Conservation (phyloP, 1,139 yeast species). For the Hansenula lynferdii region DNA sequence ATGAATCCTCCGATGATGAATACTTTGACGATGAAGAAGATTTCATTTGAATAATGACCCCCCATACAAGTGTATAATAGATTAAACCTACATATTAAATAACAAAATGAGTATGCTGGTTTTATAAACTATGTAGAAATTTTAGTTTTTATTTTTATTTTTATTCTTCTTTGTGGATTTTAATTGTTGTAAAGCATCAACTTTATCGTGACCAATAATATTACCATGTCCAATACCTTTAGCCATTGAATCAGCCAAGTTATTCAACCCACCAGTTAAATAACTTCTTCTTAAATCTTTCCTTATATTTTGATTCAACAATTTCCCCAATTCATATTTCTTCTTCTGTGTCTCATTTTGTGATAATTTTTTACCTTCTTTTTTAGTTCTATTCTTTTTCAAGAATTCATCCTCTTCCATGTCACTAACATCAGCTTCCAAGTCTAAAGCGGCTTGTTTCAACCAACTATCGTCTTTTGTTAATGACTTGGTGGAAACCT, state of each 20-base stretch:
- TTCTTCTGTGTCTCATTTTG: constrained; percentile 45
- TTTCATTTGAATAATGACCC: constrained; percentile 24
- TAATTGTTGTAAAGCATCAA: constrained; percentile 68
- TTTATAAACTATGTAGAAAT: neutral
- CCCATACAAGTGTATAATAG: neutral
- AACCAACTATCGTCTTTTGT: constrained; percentile 80
- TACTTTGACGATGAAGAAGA: constrained; percentile 70
- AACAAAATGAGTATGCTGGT: no score
- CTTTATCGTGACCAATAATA: constrained; percentile 65
- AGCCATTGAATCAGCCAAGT: constrained; percentile 79
- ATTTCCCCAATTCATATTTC: constrained; percentile 50
- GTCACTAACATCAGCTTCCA: constrained; percentile 64
- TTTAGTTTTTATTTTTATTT: constrained; percentile 1
- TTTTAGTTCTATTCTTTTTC: constrained; percentile 58
- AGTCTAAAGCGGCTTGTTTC: constrained; percentile 86
- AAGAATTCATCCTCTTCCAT: constrained; percentile 65
- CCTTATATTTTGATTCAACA: constrained; percentile 57
- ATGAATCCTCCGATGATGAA: constrained; percentile 87
- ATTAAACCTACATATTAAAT: no score
- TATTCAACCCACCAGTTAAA: constrained; percentile 78
- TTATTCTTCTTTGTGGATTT: constrained; percentile 30
- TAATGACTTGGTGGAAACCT: constrained; percentile 51
- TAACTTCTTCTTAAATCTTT: constrained; percentile 70
- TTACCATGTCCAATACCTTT: constrained; percentile 66
- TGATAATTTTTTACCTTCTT: constrained; percentile 48